These are phyloP conservation scores for Bonnemaisonia californica DNA, from an alignment of 31 red algal species.

Conservation along the genomic window DNA sequence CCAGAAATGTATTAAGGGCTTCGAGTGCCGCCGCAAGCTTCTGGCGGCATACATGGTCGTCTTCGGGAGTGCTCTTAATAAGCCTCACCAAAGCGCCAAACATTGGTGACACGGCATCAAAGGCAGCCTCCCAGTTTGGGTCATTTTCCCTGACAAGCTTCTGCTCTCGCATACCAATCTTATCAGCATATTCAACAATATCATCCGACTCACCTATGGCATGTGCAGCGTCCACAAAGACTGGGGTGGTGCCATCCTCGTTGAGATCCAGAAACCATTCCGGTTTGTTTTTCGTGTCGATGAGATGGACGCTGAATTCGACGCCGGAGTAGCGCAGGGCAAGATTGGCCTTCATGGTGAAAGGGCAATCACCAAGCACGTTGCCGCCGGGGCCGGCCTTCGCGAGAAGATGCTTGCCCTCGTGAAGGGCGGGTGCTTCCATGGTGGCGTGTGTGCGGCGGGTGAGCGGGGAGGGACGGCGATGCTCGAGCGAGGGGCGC, in stretches of 20 bases:
- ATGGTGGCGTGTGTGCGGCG: not conserved
- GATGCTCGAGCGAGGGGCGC: too few species aligned
- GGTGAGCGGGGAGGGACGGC: too few species aligned
- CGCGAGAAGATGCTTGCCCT: conserved; percentile 36
- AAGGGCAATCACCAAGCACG: conserved; percentile 53
- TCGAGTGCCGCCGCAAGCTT: conserved; percentile 24
- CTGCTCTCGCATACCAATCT: conserved; percentile 16
- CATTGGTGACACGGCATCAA: conserved; percentile 24
- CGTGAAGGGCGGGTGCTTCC: conserved; percentile 5
- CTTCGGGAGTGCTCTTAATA: conserved; percentile 50
- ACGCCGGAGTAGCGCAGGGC: conserved; percentile 34
- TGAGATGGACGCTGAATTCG: conserved; percentile 23
- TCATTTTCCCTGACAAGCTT: conserved; percentile 31
- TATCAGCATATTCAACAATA: conserved; percentile 43
- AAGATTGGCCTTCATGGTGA: conserved; percentile 58
- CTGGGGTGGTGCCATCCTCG: conserved; percentile 37
- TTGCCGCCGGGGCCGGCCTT: conserved; percentile 53
- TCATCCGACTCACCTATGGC: conserved; percentile 48
- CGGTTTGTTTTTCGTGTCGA: conserved; percentile 46
- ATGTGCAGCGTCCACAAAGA: conserved; percentile 29
- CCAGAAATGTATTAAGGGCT: conserved; percentile 29
- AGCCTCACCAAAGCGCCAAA: conserved; percentile 52
- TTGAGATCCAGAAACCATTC: conserved; percentile 54
- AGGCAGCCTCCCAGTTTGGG: conserved; percentile 30
- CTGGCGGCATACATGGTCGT: not conserved